These are phyloP conservation scores for Rhipidocladum racemiflorum DNA, from an alignment of 176 grass and related monocot genomes.

Conservation along the genomic window DNA sequence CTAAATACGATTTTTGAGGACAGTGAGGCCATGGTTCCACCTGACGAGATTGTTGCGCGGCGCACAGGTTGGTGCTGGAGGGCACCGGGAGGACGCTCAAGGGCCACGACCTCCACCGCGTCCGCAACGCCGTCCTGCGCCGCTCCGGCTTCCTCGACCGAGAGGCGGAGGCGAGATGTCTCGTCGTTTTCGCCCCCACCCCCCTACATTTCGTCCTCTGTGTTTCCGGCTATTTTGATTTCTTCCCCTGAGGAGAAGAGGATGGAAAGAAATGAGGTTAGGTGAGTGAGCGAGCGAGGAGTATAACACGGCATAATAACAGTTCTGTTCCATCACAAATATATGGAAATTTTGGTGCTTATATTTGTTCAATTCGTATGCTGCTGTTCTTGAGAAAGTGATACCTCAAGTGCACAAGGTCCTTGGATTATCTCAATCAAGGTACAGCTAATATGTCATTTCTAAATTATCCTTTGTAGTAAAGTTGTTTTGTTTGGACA, in stretches of 20 bases:
- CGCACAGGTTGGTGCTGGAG: slow-evolving; percentile 39
- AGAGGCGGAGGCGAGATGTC: slow-evolving; percentile 44
- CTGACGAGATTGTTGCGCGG: slow-evolving; percentile 55
- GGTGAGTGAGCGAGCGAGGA: slow-evolving; percentile 41
- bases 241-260: slow-evolving; percentile 10
- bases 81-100: slow-evolving; percentile 72
- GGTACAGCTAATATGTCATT: slow-evolving; percentile 15
- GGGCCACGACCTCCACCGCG: slow-evolving; percentile 79
- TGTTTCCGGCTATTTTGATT: slow-evolving; percentile 51
- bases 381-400: not conserved
- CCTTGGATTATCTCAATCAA: slow-evolving; percentile 29
- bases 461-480: not conserved
- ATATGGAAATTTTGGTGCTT: slow-evolving; percentile 41
- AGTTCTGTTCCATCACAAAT: slow-evolving; percentile 27
- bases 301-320: slow-evolving; percentile 31
- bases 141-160: slow-evolving; percentile 59
- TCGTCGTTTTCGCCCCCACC: slow-evolving; percentile 4
- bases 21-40: not conserved
- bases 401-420: slow-evolving; percentile 16
- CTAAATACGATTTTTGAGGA: no score
- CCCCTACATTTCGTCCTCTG: slow-evolving; percentile 5
- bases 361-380: slow-evolving; percentile 8
- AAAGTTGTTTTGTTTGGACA: not conserved
- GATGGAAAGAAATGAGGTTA: not conserved
- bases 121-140: slow-evolving; percentile 71